Conservation (phyloP, 768 basidiomycete species). For the Suillus brevipes region DNA sequence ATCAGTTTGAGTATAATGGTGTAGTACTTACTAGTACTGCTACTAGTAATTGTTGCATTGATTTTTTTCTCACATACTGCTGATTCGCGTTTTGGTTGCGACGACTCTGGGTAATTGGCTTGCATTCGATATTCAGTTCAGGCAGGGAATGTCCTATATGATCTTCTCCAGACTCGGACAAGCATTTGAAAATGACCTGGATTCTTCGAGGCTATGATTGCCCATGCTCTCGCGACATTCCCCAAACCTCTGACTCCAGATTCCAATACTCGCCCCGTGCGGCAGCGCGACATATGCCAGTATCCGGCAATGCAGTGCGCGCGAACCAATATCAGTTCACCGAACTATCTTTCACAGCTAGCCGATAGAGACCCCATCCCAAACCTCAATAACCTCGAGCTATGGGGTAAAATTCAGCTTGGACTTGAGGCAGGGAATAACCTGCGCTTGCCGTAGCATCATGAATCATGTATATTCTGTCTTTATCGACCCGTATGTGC, state of each 20-base stretch:
- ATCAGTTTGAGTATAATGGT: neutral
- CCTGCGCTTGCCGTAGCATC: neutral
- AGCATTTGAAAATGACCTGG: too few relatives aligned
- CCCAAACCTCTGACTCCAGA: too few relatives aligned
- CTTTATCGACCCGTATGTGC: neutral
- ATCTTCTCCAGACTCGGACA: too few relatives aligned
- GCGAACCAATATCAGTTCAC: too few relatives aligned
- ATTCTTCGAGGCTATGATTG: too few relatives aligned
- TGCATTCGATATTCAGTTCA: neutral
- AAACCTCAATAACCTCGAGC: neutral
- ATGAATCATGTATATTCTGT: neutral
- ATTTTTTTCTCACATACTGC: neutral
- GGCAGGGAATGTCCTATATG: too few relatives aligned
- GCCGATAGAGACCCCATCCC: neutral
- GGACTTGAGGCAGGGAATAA: neutral
- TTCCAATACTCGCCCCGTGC: too few relatives aligned
- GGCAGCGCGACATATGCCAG: too few relatives aligned
- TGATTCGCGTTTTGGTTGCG: neutral
- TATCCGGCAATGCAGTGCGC: too few relatives aligned
- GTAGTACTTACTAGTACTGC: too few relatives aligned
- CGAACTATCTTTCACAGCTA: too few relatives aligned
- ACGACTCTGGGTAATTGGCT: neutral
- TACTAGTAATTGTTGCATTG: neutral
- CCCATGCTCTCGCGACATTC: too few relatives aligned
- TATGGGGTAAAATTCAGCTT: neutral